These are phyloP conservation scores for Nicotiana benthamiana DNA, from an alignment of 257 asterid genomes.

Conservation along the genomic window DNA sequence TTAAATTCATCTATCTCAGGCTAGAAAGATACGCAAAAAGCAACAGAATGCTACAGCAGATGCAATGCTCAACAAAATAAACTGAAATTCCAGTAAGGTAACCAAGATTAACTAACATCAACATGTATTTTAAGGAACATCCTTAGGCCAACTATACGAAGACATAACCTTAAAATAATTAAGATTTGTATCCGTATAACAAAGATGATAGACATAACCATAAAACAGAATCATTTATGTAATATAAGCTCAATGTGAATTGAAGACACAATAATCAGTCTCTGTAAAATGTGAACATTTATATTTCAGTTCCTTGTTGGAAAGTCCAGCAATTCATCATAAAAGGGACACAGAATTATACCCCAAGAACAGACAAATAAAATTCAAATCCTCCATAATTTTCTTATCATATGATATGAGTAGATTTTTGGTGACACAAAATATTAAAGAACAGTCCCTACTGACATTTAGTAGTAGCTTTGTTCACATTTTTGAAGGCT, in stretches of 20 bases:
- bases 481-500: constrained; percentile 89
- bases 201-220: no score
- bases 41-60: neutral
- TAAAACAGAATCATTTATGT: neutral
- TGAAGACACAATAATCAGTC: neutral
- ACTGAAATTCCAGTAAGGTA: no score
- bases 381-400: neutral
- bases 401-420: neutral
- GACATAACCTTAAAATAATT: no score
- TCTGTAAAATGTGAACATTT: neutral
- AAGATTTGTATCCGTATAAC: no score
- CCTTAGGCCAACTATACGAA: no score
- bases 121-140: no score
- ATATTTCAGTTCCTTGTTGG: neutral
- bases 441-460: neutral
- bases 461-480: neutral
- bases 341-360: neutral
- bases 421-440: neutral
- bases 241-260: neutral
- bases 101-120: neutral
- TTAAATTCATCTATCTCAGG: no score
- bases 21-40: neutral
- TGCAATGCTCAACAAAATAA: neutral
- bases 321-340: neutral
- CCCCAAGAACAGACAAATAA: neutral